Base-by-base conservation (phyloP, 2,329 filamentous ascomycete species). In the Colletotrichum australisinense region DNA sequence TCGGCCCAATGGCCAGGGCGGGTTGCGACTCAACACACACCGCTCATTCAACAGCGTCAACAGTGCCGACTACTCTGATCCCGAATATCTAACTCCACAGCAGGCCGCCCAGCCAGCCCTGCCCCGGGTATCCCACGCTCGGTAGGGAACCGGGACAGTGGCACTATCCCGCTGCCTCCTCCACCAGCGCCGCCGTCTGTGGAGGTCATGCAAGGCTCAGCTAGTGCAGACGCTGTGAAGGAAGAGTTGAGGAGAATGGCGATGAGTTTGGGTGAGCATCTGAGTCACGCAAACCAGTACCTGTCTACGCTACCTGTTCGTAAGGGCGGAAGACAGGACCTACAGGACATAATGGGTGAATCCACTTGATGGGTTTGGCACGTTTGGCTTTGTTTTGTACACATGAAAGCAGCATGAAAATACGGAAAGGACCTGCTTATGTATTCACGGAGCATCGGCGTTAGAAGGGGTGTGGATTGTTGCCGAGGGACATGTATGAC, bases 191-290 rank as follows among this genome's bases (percentile, higher is more conserved):
- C 86, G 11, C 89, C 89, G 1, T 85, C 86, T 1, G 80, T 84
- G 2, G 83, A 84, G 64, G 88, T 89, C 53, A 87, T 91, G 83
- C 88, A 90, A 77, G 88, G 88, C 2, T 83, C 86, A 38, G 88
- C 88, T 0, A 86, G 86, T 0, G 79, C 83, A 4, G 85, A 86
- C 28, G 88, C 90, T 60, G 86, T 89, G 24, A 86, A 86, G 56
- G 84, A 86, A 69, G 84, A 87, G 76, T 82, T 91, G 74, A 84
- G 88, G 9, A 83, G 85, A 22, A 81, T 91, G 72, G 84, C 87
- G 16, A 86, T 86, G 79, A 86, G 83, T 68, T 80, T 88, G 3
- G 81, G 84, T 6, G 86, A 88, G n/a, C 87, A 88, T 67, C 79
- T 88, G 4, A 83, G 81, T 12, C 76, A 86, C 28, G 84, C 86